phyloP scores from a whole-genome alignment of 495 filamentous ascomycete species.

The Penicillium desertorum region DNA sequence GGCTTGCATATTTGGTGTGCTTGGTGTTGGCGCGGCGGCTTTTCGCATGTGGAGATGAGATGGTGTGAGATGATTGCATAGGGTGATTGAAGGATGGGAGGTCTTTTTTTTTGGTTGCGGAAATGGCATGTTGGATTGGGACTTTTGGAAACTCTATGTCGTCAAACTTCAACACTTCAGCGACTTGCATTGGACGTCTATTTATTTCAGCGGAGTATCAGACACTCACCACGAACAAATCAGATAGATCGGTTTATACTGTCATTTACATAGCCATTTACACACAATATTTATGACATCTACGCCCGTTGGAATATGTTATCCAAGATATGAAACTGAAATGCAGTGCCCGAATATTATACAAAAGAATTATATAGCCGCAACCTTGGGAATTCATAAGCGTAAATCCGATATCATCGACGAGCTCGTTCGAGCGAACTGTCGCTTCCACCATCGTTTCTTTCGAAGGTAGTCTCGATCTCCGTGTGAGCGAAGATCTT shows the following conservation, averaged over 20 bases:
- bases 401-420: constrained; percentile 8
- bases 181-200: constrained; percentile 1
- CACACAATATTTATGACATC: background rate
- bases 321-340: constrained; percentile 3
- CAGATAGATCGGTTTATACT: background rate
- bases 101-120: background rate
- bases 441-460: constrained; percentile 15
- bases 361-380: background rate
- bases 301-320: background rate
- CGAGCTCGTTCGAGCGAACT: constrained; percentile 20
- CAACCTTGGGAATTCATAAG: background rate
- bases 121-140: background rate
- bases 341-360: constrained; percentile 9
- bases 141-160: background rate
- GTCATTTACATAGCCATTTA: background rate
- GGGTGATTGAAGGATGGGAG: background rate
- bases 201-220: background rate
- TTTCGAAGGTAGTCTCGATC: constrained; percentile 41
- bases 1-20: constrained; percentile 16
- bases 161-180: background rate
- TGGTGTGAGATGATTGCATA: constrained; percentile 2
- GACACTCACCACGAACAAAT: background rate
- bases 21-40: constrained; percentile 9
- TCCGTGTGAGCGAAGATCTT: constrained; percentile 41
- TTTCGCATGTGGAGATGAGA: constrained; percentile 10